Base-by-base conservation (phyloP, 805 yeast genomes). In the Suhomyces tanzawaensis region DNA sequence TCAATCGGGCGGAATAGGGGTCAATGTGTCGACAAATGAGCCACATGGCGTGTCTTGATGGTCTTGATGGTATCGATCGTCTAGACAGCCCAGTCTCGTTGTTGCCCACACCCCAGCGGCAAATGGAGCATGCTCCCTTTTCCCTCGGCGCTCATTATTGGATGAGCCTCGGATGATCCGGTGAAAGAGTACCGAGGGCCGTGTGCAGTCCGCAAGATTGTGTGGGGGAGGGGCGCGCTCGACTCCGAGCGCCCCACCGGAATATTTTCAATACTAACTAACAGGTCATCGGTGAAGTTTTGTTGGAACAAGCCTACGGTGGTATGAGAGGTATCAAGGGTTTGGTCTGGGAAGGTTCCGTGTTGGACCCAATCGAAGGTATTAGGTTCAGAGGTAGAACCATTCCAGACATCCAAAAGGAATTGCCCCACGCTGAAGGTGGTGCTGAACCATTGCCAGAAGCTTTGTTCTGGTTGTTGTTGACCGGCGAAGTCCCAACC, bases 271-370 rank as follows among this genome's bases (percentile, higher is more conserved):
- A 15, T 33, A 33, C 36, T 33, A 33, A 33, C 36, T 17, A 18
- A 7, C 35, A 62, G 68, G 68, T 69, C 26, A 68, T 69, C 46
- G 74, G 74, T 44, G 73, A 69, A 55, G 74, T 69, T 46, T 53
- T 64, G 37, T 58, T 64, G 34, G 71, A 64, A 58, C 71, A 64
- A 56, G 71, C 64, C 19, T 69, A 69, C 55, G 90, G 90, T 49
- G 91, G 93, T 45, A 85, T 85, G 91, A 74, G 91, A 58, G 90
- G 90, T 37, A 74, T 80, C 59, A 76, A 76, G 58, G 77, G 84
- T 36, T 70, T 85, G 57, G 79, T 82, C 40, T 85, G 93, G 93
- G 89, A 84, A 56, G 81, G 88, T 39, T 82, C 90, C 11, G 79
- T 77, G 31, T 77, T 85, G 49, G 91, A 85, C 58, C 82, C 91